phyloP scores from a whole-genome alignment of 768 basidiomycete species.

The Mycena olivaceomarginata region DNA sequence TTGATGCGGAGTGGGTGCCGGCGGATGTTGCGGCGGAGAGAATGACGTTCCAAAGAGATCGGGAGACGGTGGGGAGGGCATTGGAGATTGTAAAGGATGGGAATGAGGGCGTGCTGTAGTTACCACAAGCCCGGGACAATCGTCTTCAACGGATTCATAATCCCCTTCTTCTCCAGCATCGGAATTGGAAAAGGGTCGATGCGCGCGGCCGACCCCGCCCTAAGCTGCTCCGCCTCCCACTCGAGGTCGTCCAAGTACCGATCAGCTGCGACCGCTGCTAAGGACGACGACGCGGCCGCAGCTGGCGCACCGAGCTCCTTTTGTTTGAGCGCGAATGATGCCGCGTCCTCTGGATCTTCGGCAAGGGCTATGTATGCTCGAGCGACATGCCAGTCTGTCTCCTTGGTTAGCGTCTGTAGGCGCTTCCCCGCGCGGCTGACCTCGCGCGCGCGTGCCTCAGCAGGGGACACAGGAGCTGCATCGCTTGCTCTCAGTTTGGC shows the following conservation, averaged over 20 bases:
- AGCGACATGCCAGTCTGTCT: constrained; percentile 80
- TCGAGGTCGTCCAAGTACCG: constrained; percentile 81
- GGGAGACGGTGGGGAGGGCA: constrained; percentile 61
- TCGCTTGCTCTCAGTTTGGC: constrained; percentile 46
- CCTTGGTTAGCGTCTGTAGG: constrained; percentile 80
- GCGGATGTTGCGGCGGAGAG: constrained; percentile 57
- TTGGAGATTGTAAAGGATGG: constrained; percentile 55
- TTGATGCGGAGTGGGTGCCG: constrained; percentile 60
- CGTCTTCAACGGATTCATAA: too few relatives aligned
- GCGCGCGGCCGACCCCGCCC: constrained; percentile 50
- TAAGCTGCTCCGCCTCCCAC: constrained; percentile 72
- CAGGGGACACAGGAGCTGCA: constrained; percentile 46
- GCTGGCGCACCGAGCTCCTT: constrained; percentile 56
- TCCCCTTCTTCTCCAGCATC: not conserved
- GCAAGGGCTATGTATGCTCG: constrained; percentile 84
- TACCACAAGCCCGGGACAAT: not conserved
- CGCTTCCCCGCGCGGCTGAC: constrained; percentile 73
- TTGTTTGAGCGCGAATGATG: constrained; percentile 45
- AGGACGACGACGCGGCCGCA: constrained; percentile 32
- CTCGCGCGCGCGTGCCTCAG: constrained; percentile 60
- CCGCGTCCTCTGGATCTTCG: constrained; percentile 60
- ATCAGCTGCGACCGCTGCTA: constrained; percentile 74
- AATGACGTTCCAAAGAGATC: constrained; percentile 62
- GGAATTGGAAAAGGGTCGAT: constrained; percentile 41
- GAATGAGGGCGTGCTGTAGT: not conserved